phyloP scores from a whole-genome alignment of 306 rosid species.

The Neltuma alba region DNA sequence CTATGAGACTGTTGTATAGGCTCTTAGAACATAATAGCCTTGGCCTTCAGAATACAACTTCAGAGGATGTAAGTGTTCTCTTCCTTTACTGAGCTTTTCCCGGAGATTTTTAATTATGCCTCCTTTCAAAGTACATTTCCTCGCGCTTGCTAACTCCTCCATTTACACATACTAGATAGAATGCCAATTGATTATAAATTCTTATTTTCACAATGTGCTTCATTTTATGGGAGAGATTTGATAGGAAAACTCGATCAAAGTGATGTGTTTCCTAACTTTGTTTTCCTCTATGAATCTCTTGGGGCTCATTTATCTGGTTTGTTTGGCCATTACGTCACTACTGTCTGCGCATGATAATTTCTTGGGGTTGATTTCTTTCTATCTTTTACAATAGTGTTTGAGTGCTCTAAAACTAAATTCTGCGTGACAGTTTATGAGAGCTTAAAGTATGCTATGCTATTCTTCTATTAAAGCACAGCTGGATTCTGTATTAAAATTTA shows the following conservation, averaged over 20 bases:
- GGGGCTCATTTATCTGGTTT: background rate
- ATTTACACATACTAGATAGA: background rate
- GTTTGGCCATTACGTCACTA: background rate
- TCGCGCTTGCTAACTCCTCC: background rate
- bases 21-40: conserved; percentile 45
- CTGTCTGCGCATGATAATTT: background rate
- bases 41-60: conserved; percentile 21
- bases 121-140: no score
- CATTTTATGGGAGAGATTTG: background rate
- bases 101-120: background rate
- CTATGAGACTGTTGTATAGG: conserved; percentile 54
- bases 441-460: background rate
- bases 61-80: conserved; percentile 40
- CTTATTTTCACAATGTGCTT: background rate
- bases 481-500: background rate
- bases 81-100: background rate
- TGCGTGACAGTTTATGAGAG: background rate
- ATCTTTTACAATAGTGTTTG: conserved; percentile 16
- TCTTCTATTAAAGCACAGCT: background rate
- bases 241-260: background rate
- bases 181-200: background rate
- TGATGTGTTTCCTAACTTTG: background rate
- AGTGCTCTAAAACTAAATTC: background rate
- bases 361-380: background rate
- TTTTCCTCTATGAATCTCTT: background rate